Percentiles rank a stretch among this genome's conserved stretches.
Evolutionary conservation across 2,329 filamentous ascomycete species (phyloP).

Genomic region (Pseudohalonectria lignicola): DNA sequence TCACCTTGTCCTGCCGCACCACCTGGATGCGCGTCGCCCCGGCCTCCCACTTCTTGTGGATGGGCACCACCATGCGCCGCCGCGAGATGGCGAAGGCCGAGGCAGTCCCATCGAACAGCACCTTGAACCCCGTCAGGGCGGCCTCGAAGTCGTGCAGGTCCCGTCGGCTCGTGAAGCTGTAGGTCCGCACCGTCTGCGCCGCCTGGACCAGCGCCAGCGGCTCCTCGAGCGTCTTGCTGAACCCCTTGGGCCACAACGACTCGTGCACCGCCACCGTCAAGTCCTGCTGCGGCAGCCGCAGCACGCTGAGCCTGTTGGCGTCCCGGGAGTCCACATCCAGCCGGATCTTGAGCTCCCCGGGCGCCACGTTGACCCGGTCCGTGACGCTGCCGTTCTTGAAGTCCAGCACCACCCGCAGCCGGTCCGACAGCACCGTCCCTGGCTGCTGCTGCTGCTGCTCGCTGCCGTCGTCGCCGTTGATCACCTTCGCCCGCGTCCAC

Average conservation of each 20-base stretch:
- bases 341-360: conserved; percentile 60
- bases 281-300: conserved; percentile 66
- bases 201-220: conserved; percentile 48
- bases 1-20: conserved; percentile 61
- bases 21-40: conserved; percentile 71
- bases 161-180: conserved; percentile 52
- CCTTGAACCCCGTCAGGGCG: conserved; percentile 69
- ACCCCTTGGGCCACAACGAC: conserved; percentile 48
- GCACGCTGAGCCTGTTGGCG: conserved; percentile 50
- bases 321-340: conserved; percentile 54
- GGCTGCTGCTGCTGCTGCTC: conserved; percentile 41
- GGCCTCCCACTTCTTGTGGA: conserved; percentile 91
- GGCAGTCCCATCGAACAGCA: conserved; percentile 64
- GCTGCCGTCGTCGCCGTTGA: conserved; percentile 58
- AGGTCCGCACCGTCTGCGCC: conserved; percentile 57
- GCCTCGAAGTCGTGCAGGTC: conserved; percentile 71
- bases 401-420: conserved; percentile 63
- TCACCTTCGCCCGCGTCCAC: conserved; percentile 59
- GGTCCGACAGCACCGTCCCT: conserved; percentile 65
- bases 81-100: conserved; percentile 71
- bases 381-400: conserved; percentile 69
- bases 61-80: conserved; percentile 79
- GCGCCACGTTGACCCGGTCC: conserved; percentile 72
- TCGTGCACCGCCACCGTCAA: conserved; percentile 67
- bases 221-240: conserved; percentile 51